Conservation (phyloP, 225 moss, liverwort and hornwort species). For the Bryum argenteum region DNA sequence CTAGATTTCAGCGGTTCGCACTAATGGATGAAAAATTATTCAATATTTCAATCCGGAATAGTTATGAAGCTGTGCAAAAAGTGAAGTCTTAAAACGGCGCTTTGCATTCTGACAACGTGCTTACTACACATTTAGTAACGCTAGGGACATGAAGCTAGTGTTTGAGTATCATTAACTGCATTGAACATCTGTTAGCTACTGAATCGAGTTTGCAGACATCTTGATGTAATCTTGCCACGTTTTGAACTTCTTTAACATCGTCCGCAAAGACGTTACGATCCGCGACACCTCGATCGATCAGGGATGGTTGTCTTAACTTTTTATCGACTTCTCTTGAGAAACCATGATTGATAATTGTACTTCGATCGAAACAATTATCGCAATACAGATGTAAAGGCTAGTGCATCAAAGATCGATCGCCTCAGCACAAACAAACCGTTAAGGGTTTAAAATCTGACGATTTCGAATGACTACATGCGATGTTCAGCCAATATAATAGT, state of each 20-base stretch:
- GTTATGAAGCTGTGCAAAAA: background rate
- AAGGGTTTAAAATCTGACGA: conserved; percentile 28
- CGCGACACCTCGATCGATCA: too few species aligned
- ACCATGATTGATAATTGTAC: too few species aligned
- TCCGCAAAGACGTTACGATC: too few species aligned
- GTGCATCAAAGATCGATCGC: too few species aligned
- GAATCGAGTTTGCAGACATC: background rate
- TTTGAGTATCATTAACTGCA: background rate
- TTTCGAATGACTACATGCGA: background rate
- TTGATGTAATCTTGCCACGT: background rate
- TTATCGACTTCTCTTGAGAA: too few species aligned
- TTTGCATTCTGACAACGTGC: background rate
- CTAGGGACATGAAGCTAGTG: background rate
- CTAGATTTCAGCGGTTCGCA: background rate
- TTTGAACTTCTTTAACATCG: background rate
- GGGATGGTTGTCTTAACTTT: too few species aligned
- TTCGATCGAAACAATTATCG: too few species aligned
- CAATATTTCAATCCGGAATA: background rate
- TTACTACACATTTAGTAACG: too few species aligned
- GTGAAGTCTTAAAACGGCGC: too few species aligned
- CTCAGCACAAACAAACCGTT: background rate
- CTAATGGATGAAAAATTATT: background rate
- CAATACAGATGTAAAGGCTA: too few species aligned
- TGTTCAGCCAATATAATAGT: background rate
- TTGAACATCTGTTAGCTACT: too few species aligned